phyloP scores from a whole-genome alignment of 345 rosid genomes.

The Erysimum cheiranthoides region DNA sequence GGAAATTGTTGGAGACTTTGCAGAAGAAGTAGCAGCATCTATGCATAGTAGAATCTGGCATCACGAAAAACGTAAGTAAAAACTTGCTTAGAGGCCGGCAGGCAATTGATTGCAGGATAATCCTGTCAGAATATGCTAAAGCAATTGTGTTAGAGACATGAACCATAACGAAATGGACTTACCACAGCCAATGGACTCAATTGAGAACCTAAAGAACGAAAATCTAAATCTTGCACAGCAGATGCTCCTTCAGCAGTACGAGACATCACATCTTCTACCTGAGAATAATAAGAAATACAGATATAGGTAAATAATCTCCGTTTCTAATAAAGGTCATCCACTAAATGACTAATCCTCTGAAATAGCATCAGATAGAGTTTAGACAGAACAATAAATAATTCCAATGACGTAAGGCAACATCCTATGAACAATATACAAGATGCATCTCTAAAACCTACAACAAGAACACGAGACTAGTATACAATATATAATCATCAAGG shows the following conservation, averaged over 20 bases:
- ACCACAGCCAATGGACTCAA: conserved; percentile 91
- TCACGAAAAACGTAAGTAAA: conserved; percentile 42
- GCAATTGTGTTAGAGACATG: not conserved
- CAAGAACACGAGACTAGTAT: conserved; percentile 11
- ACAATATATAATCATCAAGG: conserved; percentile 24
- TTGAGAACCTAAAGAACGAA: conserved; percentile 69
- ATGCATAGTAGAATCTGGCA: conserved; percentile 89
- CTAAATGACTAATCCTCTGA: not conserved
- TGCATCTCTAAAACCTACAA: conserved; percentile 13
- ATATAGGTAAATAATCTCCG: conserved; percentile 11
- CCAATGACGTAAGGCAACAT: conserved; percentile 15
- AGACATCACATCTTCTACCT: conserved; percentile 89
- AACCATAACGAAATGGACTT: conserved; percentile 47
- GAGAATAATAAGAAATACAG: conserved; percentile 37
- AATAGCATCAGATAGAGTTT: conserved; percentile 4
- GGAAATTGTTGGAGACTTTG: conserved; percentile 75
- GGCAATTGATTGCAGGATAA: conserved; percentile 15
- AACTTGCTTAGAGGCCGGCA: conserved; percentile 29
- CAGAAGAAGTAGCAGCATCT: conserved; percentile 92
- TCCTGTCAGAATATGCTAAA: conserved; percentile 13
- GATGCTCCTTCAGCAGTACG: conserved; percentile 80
- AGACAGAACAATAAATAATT: not conserved
- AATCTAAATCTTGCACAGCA: conserved; percentile 76
- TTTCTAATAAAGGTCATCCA: not conserved
- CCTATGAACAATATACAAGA: conserved; percentile 19